Conservation (phyloP, 2,329 filamentous ascomycete genomes). For the Fusarium gaditjirri region DNA sequence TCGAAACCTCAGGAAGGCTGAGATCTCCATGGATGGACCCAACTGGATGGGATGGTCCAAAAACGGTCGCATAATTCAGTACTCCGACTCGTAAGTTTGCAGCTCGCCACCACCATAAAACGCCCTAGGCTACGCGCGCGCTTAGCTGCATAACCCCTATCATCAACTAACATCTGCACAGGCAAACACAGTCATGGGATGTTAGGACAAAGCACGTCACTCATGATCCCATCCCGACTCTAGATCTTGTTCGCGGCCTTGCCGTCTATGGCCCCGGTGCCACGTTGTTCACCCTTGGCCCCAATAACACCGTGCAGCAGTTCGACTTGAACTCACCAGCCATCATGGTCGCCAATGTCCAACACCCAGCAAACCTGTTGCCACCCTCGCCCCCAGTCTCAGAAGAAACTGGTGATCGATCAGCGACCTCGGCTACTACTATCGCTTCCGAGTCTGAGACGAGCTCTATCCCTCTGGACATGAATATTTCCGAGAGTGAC, state of each 20-base stretch:
- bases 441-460: conserved; percentile 65
- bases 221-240: conserved; percentile 86
- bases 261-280: conserved; percentile 91
- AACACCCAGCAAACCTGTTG: conserved; percentile 82
- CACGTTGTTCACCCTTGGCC: conserved; percentile 89
- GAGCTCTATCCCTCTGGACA: conserved; percentile 65
- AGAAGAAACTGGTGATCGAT: conserved; percentile 72
- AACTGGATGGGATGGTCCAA: conserved; percentile 99
- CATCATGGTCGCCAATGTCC: conserved; percentile 84
- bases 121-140: conserved; percentile 57
- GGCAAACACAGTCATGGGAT: conserved; percentile 95
- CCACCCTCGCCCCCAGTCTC: conserved; percentile 87
- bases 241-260: conserved; percentile 82
- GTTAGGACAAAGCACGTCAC: conserved; percentile 97
- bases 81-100: conserved; percentile 81
- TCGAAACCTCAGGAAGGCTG: conserved; percentile 82
- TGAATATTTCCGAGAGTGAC: conserved; percentile 76
- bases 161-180: conserved; percentile 55
- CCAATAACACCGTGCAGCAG: conserved; percentile 90
- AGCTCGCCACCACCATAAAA: conserved; percentile 32
- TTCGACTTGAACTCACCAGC: conserved; percentile 90
- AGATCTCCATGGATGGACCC: conserved; percentile 76
- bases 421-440: conserved; percentile 57
- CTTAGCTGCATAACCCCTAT: conserved; percentile 51
- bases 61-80: conserved; percentile 95